Conservation (phyloP, 1,284 basidiomycete genomes). For the Pholiota adiposa region DNA sequence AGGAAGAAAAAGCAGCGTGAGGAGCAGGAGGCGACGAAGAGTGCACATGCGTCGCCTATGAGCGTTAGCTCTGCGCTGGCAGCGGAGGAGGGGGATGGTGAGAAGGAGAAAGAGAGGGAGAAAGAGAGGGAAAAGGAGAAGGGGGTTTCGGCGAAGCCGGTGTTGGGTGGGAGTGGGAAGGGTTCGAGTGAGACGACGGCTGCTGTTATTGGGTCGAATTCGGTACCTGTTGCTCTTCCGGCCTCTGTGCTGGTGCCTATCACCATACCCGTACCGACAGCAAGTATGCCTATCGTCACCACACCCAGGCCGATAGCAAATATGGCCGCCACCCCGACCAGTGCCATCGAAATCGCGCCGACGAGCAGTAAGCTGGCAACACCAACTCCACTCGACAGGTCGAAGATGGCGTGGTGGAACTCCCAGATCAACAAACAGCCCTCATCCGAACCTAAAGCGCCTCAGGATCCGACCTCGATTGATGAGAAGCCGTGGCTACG, state of each 20-base stretch:
- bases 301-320: no score
- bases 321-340: no score
- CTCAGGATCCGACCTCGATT: background rate
- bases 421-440: background rate
- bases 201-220: no score
- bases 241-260: no score
- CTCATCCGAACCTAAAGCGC: background rate
- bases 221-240: no score
- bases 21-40: constrained; percentile 35
- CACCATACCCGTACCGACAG: no score
- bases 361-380: no score
- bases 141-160: background rate
- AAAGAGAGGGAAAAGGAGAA: no score
- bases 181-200: no score
- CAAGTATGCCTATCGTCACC: no score
- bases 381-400: background rate
- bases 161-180: background rate
- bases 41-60: constrained; percentile 26
- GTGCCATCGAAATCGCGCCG: no score
- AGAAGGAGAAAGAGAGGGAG: background rate
- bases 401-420: background rate
- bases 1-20: constrained; percentile 49
- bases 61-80: constrained; percentile 12
- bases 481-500: background rate
- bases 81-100: constrained; percentile 12